These are phyloP conservation scores for Beauveria caledonica DNA, from an alignment of 2,329 filamentous ascomycete species.

Conservation along the genomic window DNA sequence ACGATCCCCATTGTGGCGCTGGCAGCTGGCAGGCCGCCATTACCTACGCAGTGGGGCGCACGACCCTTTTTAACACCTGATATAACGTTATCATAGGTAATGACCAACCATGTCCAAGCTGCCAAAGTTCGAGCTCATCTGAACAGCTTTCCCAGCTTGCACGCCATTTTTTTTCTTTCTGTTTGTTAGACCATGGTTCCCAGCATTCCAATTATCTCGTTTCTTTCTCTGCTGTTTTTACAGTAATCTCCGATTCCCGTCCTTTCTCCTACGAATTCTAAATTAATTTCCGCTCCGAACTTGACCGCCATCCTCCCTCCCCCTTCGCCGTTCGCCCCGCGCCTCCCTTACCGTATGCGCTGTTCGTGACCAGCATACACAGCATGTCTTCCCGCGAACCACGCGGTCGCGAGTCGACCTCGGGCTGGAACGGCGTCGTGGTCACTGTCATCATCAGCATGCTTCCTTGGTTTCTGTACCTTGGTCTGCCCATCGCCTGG, in stretches of 20 bases:
- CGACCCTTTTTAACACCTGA: constrained; percentile 12
- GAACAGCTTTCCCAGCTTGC: constrained; percentile 3
- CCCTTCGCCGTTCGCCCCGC: neutral
- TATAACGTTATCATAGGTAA: no score
- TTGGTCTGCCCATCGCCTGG: constrained; percentile 26
- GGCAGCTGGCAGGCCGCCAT: neutral
- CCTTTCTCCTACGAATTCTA: no score
- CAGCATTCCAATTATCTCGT: no score
- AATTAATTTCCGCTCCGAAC: neutral
- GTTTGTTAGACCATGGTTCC: neutral
- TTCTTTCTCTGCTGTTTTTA: no score
- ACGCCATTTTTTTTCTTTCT: neutral
- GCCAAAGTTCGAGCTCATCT: neutral
- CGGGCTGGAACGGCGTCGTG: constrained; percentile 16
- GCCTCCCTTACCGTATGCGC: constrained; percentile 16
- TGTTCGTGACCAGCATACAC: constrained; percentile 19
- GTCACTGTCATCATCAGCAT: constrained; percentile 17
- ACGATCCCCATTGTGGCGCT: neutral
- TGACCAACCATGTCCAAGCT: neutral
- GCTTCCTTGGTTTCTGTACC: constrained; percentile 23
- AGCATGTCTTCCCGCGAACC: constrained; percentile 23
- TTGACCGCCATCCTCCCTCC: neutral
- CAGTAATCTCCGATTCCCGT: no score
- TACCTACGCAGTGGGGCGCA: neutral
- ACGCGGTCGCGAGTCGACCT: constrained; percentile 19